Evolutionary conservation across 2,329 filamentous ascomycete species (phyloP), one percentile per base, ranked within the genome.

Genomic region (Aspergillus sp.): DNA sequence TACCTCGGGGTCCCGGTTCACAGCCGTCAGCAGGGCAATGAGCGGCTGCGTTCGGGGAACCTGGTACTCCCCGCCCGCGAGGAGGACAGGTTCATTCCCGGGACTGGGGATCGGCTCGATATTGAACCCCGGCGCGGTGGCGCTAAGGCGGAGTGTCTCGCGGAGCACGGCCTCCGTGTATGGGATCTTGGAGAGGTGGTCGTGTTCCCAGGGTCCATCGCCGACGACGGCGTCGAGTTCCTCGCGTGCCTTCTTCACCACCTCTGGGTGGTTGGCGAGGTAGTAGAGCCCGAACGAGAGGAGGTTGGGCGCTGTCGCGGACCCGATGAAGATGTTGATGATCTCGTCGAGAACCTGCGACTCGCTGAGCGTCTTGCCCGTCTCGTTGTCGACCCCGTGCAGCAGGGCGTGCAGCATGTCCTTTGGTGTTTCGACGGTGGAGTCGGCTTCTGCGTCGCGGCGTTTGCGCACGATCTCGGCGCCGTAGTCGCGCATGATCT

Each of bases 291-390:
- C 74, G 66, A 89, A 91, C 0, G 85, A 83, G 12, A 91, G 70
- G 15, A 88, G 73, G 3, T 87, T 88, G 2, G 85, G 85, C 0
- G 89, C 89, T 0, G 89, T 92, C 64, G 91, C 89, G 60, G 90
- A 88, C 2, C 86, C 80, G 64, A 73, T 70, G 41, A 88, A 81
- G 77, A 90, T 88, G 2, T 83, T 82, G 53, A 89, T 83, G 62
- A 90, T 85, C 68, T 90, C 87, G 70, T 89, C 85, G 48, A 88
- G 80, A 48, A 89, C 81, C 58, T 84, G 83, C 9, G 26, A 30
- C 82, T 81, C 4, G 89, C 82, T 4, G 74, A 80, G 76, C 2
- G 73, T 73, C 57, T 80, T 76, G 26, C 84, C 85, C 0, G 86
- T 89, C 66, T 87, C 80, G 0, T 84, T 82, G 61, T 90, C 88